phyloP scores from a whole-genome alignment of 352 stramenopile genomes.

The Globisporangium cederbergense region DNA sequence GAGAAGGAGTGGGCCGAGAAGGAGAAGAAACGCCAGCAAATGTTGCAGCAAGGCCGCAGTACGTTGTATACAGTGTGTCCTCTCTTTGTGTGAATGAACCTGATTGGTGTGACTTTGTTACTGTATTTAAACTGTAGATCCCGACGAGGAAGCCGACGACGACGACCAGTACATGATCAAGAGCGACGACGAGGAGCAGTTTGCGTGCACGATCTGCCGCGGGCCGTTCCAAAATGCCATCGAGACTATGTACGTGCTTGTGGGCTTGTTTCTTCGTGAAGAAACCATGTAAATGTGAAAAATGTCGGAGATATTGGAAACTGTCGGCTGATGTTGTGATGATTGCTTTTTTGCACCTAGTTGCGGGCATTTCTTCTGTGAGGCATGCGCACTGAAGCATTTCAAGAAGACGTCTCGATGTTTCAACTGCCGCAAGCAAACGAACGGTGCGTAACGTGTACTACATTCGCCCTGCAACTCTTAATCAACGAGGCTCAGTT shows the following conservation, averaged over 20 bases:
- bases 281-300: background rate
- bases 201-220: conserved; percentile 96
- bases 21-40: conserved; percentile 86
- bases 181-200: conserved; percentile 77
- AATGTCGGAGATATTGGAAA: background rate
- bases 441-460: conserved; percentile 53
- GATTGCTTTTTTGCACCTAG: conserved; percentile 19
- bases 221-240: conserved; percentile 92
- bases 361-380: conserved; percentile 97
- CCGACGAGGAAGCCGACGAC: conserved; percentile 55
- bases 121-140: conserved; percentile 15
- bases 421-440: conserved; percentile 94
- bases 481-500: too few relatives aligned
- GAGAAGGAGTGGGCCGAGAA: conserved; percentile 94
- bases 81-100: conserved; percentile 5
- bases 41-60: conserved; percentile 50
- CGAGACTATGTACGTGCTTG: conserved; percentile 77
- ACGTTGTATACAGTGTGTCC: conserved; percentile 8
- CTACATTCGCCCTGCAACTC: too few relatives aligned
- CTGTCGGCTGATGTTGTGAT: background rate
- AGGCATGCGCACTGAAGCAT: conserved; percentile 88
- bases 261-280: background rate
- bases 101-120: conserved; percentile 2
- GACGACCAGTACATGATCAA: conserved; percentile 63
- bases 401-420: conserved; percentile 85